Base-by-base conservation (phyloP, 352 stramenopile species). In the Thraustotheca clavata region DNA sequence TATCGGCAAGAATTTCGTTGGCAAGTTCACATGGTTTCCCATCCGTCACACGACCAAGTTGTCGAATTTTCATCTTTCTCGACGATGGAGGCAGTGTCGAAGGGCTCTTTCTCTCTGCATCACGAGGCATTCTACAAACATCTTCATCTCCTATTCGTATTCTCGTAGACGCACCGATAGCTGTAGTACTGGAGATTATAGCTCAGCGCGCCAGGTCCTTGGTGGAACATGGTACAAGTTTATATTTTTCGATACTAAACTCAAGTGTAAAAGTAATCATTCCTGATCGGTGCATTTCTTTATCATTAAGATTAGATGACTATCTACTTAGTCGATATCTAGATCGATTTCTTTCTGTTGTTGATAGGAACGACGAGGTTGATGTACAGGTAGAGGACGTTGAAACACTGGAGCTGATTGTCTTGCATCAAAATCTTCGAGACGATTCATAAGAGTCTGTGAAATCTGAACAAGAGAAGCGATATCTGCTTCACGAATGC, bases 401-500 rank as follows among this genome's bases (percentile, higher is more conserved):
- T 43, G 38, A 31, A 35, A 52, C 2, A 38, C 12, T 18, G 50
- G 31, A 2, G 50, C 43, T 11, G 43, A 34, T 9, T 46, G 22
- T 22, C 31, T 18, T 3, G 27, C 20, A 24, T 43, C 50, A 4
- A 54, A 8, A 24, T 65, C 57, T 54, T 65, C 9, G 22, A 54
- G 29, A 4, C 57, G 57, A 26, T 65, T 34, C 22, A 91, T 66
- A 48, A 89, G 85, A 29, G 79, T 79, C 34, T 77, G 68, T 1
- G 84, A 82, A 47, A 94, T 80, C 46, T 85, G 74, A 62, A 86
- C 68, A 32, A 93, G 67, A 24, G 80, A 76, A 26, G 77, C 71
- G 46, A 94, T 18, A 39, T 91, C 80, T 2, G 74, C 74, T 32
- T 82, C 76, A 41, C 75, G 84, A 34, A 91, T 72, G 63, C 76